Evolutionary conservation across 2,329 filamentous ascomycete species (phyloP), one percentile per base, ranked within the genome.

Genomic region (Aureobasidium sp.): DNA sequence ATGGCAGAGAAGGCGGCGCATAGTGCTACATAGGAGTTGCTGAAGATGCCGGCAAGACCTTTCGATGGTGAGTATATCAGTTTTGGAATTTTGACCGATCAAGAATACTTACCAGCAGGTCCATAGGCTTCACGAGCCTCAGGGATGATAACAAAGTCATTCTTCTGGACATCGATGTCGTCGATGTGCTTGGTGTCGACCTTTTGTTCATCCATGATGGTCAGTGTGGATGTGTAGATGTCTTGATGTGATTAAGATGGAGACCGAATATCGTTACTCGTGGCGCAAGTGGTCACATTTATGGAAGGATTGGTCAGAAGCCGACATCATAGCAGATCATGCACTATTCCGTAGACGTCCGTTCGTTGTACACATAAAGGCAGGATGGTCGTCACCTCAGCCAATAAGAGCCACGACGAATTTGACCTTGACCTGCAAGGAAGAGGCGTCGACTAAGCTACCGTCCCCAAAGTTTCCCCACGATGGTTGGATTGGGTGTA

Each of bases 1-100:
- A 29, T 27, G 8, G 53, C 75, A 2, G 74, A 73, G 57, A 77
- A 77, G 2, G 70, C 69, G 1, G 76, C 76, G 58, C 76, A 79
- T 35, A 76, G 66, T 22, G 74, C 68, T 38, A 78, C 75, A 61
- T 77, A 79, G 14, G 66, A 67, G 53, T 73, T 76, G 11, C 66
- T 63, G 44, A 75, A 70, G n/a, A 79, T 63, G 5, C 76, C 76
- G 4, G 60, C 61, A 50, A 79, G 68, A 3, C 74, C 75, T 60
- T 17, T 4, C 19, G 37, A n/a, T n/a, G n/a, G n/a, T 34, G 34
- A 22, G 4, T 7, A 22, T 24, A 16, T 24, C 16, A 27, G 38
- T 37, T 10, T 5, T 27, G 21, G 6, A 29, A 8, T 17, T 2
- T 16, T 37, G 32, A 10, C 5, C 2, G 10, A 12, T 2, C 7